Conservation (phyloP, 441 rosid genomes). For the Viola pubescens region DNA sequence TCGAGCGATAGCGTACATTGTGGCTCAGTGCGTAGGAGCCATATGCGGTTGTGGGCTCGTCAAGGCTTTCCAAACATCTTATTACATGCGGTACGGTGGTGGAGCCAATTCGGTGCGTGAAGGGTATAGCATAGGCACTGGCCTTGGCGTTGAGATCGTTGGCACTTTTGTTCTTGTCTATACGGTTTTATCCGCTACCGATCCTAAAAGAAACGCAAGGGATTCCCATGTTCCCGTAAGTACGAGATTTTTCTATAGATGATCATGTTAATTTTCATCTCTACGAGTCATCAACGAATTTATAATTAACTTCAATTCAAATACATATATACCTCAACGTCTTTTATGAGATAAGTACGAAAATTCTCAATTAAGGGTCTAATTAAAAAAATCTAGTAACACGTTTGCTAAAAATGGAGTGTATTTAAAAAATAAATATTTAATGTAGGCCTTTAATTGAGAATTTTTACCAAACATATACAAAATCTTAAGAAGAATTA, state of each 20-base stretch:
- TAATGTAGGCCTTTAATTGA: too few relatives aligned
- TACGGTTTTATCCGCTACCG: constrained; percentile 75
- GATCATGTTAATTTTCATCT: constrained; percentile 5
- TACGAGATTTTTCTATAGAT: constrained; percentile 15
- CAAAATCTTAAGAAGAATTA: too few relatives aligned
- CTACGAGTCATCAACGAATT: not conserved
- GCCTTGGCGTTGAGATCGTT: constrained; percentile 62
- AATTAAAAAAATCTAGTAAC: too few relatives aligned
- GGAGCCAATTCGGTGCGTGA: constrained; percentile 44
- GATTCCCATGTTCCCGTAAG: constrained; percentile 71
- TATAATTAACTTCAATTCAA: not conserved
- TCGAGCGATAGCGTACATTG: constrained; percentile 57
- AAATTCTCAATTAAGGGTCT: too few relatives aligned
- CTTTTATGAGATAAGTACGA: too few relatives aligned
- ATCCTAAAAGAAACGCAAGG: constrained; percentile 73
- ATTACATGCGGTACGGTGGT: constrained; percentile 45
- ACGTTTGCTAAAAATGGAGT: too few relatives aligned
- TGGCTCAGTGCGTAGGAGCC: constrained; percentile 63
- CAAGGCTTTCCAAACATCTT: constrained; percentile 52
- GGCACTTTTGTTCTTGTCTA: constrained; percentile 57
- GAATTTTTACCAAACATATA: too few relatives aligned
- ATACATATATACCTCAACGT: too few relatives aligned
- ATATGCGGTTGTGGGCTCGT: constrained; percentile 66
- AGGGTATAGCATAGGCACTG: constrained; percentile 60
- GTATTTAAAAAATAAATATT: too few relatives aligned